Evolutionary conservation across 2,329 filamentous ascomycete species (phyloP).

Genomic region (Metarhizium brunneum): DNA sequence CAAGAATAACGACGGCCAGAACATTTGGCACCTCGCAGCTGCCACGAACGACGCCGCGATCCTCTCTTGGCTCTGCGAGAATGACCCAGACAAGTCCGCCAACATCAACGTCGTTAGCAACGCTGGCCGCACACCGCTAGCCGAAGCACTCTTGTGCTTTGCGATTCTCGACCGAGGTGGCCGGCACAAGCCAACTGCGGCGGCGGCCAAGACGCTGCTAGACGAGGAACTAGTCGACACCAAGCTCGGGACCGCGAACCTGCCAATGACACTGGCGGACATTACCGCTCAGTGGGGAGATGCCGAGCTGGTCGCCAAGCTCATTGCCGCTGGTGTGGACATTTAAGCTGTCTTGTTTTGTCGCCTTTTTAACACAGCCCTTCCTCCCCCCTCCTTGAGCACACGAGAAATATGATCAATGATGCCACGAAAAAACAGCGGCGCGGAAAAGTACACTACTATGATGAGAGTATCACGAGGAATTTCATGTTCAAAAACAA

Average conservation of each 20-base stretch:
- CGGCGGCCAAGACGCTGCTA: not conserved
- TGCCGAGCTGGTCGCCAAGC: not conserved
- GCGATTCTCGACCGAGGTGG: not conserved
- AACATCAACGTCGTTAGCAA: conserved; percentile 17
- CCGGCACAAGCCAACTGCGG: not conserved
- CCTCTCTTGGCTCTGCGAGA: conserved; percentile 19
- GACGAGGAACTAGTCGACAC: not conserved
- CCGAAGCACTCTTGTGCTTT: conserved; percentile 19
- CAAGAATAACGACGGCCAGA: conserved; percentile 21
- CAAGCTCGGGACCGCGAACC: not conserved
- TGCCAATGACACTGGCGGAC: not conserved
- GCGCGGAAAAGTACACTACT: too few relatives aligned
- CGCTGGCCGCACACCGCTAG: conserved; percentile 20
- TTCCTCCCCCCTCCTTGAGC: too few relatives aligned
- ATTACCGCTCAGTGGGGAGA: not conserved
- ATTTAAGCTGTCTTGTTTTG: too few relatives aligned
- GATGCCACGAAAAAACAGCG: too few relatives aligned
- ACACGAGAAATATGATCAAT: too few relatives aligned
- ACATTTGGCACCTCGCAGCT: conserved; percentile 28
- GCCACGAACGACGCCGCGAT: conserved; percentile 20
- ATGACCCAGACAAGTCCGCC: conserved; percentile 17
- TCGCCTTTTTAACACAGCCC: too few relatives aligned
- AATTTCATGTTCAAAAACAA: too few relatives aligned
- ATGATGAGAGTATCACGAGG: too few relatives aligned
- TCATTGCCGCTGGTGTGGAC: not conserved